phyloP scores from a whole-genome alignment of 208 protist genomes.

The Novymonas esmeraldas region DNA sequence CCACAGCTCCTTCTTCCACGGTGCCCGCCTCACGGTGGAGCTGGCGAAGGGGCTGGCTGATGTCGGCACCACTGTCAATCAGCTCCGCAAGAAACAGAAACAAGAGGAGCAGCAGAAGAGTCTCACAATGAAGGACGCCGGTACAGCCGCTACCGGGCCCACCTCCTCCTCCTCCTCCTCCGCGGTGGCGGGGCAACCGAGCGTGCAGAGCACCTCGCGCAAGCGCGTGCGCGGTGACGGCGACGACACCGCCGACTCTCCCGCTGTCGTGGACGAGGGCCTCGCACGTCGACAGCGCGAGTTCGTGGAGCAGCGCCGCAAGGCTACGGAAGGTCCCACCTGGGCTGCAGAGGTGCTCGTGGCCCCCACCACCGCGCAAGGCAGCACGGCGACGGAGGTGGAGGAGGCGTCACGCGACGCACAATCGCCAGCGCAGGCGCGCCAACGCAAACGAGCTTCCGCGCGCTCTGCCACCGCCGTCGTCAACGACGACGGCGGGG shows the following conservation, averaged over 20 bases:
- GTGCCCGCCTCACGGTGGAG: slow-evolving; percentile 89
- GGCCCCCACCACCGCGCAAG: slow-evolving; percentile 20
- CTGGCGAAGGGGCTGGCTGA: slow-evolving; percentile 77
- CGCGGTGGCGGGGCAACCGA: too few relatives aligned
- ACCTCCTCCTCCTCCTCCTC: slow-evolving; percentile 11
- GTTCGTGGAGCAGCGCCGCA: slow-evolving; percentile 73
- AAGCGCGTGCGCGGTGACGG: neutral
- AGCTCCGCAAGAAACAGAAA: slow-evolving; percentile 33
- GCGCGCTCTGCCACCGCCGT: too few relatives aligned
- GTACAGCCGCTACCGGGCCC: neutral
- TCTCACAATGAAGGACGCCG: neutral
- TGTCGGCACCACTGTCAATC: slow-evolving; percentile 65
- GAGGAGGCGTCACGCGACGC: too few relatives aligned
- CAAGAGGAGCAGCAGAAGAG: slow-evolving; percentile 26
- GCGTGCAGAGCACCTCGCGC: neutral
- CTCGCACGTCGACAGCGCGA: slow-evolving; percentile 35
- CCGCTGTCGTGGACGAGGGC: slow-evolving; percentile 3
- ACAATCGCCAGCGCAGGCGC: too few relatives aligned
- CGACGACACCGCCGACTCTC: slow-evolving; percentile 5
- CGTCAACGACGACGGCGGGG: neutral
- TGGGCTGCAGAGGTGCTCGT: slow-evolving; percentile 79
- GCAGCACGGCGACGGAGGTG: neutral
- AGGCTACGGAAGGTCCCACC: slow-evolving; percentile 60
- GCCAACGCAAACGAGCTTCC: too few relatives aligned
- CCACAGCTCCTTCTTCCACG: slow-evolving; percentile 95